Base-by-base conservation (phyloP, 139 green algal species). In the Parachlorella kessleri region DNA sequence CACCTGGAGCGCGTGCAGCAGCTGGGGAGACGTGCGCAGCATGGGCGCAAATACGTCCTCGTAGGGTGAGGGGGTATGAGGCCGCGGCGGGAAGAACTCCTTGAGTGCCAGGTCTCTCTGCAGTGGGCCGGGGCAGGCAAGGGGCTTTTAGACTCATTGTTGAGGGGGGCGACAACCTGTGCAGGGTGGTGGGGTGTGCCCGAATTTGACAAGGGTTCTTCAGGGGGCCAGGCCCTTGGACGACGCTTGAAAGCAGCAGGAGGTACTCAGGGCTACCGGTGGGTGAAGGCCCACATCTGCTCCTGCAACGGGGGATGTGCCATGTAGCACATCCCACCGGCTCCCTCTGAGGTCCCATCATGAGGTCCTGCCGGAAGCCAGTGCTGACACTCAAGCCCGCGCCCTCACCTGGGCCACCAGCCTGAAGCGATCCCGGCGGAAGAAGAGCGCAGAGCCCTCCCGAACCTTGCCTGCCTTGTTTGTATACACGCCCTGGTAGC, bases 391-490 rank as follows among this genome's bases (percentile, higher is more conserved):
- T n/a, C n/a, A n/a, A n/a, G n/a, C 48, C 48, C 48, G 14, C 48
- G 21, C 48, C 48, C 48, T 18, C 48, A 59, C 48, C 48, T 64
- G 70, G 3, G 64, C 85, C 40, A 85, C 72, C 48, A 85, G 65
- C 38, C 53, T 9, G 64, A 87, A 92, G 40, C 89, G 81, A 2
- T 59, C 66, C 37, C 32, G 26, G 35, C 87, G 79, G 40, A 75
- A 88, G 79, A 95, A 94, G 59, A 78, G 87, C 26, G 94, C 92
- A 24, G 72, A 87, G 40, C 94, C 94, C 83, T 98, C 94, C 28
- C 72, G 42, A 54, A 93, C 92, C 39, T 84, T 81, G 36, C 90
- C 88, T 35, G 88, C 86, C 70, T 98, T 98, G 84, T 96, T 96
- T 38, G 91, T 94, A 81, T 91, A 96, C 10, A 85, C 63, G 1